Evolutionary conservation across 1,284 basidiomycete species (phyloP).

Genomic region (Rhodotorula sp.): DNA sequence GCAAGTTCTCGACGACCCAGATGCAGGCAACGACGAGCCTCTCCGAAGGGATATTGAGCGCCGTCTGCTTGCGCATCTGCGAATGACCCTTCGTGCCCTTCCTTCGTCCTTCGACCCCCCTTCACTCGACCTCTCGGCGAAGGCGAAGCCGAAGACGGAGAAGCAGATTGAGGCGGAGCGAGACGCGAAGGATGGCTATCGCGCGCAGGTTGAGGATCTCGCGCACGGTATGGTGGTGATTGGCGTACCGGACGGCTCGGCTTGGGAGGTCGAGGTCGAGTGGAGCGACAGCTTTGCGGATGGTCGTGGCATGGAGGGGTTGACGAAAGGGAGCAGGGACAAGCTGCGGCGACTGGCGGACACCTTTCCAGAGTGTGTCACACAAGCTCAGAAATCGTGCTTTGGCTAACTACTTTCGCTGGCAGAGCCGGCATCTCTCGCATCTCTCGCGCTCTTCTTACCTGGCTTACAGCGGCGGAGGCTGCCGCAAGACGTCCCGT

Average conservation of each 20-base stretch:
- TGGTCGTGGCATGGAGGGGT: background rate
- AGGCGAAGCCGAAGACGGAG: slow-evolving; percentile 47
- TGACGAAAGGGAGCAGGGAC: slow-evolving; percentile 62
- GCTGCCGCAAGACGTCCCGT: background rate
- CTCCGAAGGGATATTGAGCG: slow-evolving; percentile 66
- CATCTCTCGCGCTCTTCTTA: slow-evolving; percentile 8
- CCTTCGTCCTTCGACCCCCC: slow-evolving; percentile 52
- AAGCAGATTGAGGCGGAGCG: slow-evolving; percentile 47
- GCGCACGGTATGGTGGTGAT: slow-evolving; percentile 70
- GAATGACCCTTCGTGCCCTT: slow-evolving; percentile 60
- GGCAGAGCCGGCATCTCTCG: slow-evolving; percentile 30
- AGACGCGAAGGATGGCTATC: slow-evolving; percentile 55
- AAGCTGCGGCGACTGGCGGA: slow-evolving; percentile 54
- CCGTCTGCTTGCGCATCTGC: slow-evolving; percentile 65
- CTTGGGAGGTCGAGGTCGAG: slow-evolving; percentile 78
- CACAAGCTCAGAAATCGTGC: too few species aligned
- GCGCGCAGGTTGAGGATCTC: slow-evolving; percentile 65
- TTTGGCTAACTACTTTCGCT: too few species aligned
- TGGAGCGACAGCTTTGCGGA: slow-evolving; percentile 65
- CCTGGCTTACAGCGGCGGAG: background rate
- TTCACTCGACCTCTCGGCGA: slow-evolving; percentile 23
- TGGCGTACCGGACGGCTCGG: slow-evolving; percentile 68
- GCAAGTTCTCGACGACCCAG: slow-evolving; percentile 71
- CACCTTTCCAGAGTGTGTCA: background rate
- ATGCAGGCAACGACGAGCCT: slow-evolving; percentile 62